Evolutionary conservation across 1,284 basidiomycete species (phyloP), one percentile per base, ranked within the genome.

Genomic region (Kalmanozyma brasiliensis): DNA sequence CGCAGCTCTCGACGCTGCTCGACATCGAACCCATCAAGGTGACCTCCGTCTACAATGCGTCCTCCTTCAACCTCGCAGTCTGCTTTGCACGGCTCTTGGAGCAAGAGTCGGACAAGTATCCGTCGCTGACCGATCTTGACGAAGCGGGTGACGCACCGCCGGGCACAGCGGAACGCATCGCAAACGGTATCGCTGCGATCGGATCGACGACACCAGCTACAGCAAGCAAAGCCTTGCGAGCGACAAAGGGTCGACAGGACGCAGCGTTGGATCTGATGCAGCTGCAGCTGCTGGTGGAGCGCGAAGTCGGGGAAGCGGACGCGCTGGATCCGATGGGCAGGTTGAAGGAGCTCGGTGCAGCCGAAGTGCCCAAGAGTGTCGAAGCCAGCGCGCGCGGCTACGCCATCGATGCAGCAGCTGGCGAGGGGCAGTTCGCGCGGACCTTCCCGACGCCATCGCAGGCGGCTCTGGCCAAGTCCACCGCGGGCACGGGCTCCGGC

Each of bases 181-280:
- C 49, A 13, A 45, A 71, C 2, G 56, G 56, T 1, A 69, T 81
- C 16, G 59, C 63, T 1, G 52, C 49, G 5, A 59, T 81, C 26
- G 49, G 73, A 1, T 58, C 45, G 0, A 45, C 56, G 8, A 47
- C 49, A 11, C 32, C 17, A 9, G 16, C 35, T 6, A 29, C 52
- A 5, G 69, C 76, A 3, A 33, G 46, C 10, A 55, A 57, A 37
- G 74, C 74, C 3, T 43, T 80, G 13, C 57, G 64, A 16, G 75
- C 78, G 16, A 78, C 78, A 5, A 66, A 73, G 34, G 79, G 78
- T 2, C 47, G 72, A 29, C 71, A 78, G 40, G 75, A 79, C 35
- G 73, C 78, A 2, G 70, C 73, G 17, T 47, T 81, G 24, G 79
- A 81, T 49, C 44, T 81, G n/a, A 43, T 80, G 3, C 64, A 79